Evolutionary conservation across 345 rosid species (phyloP).

Genomic region (Murraya paniculata): DNA sequence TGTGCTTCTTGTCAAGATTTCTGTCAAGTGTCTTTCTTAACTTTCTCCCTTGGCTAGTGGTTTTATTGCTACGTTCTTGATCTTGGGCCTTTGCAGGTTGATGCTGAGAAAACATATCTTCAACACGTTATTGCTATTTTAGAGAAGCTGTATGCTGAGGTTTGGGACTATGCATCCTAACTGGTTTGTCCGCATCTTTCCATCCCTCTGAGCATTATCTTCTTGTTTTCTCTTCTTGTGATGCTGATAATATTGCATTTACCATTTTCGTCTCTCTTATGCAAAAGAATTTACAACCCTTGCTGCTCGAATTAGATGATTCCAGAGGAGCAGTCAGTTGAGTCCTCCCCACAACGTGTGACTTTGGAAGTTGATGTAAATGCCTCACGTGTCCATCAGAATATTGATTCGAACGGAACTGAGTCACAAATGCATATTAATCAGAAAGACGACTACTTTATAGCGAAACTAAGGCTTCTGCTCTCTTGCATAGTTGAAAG

Average conservation of each 20-base stretch:
- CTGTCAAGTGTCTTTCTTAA: not conserved
- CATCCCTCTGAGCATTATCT: not conserved
- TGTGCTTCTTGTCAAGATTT: not conserved
- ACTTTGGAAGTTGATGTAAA: too few species aligned
- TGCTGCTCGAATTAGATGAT: conserved; percentile 42
- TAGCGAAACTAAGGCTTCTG: conserved; percentile 46
- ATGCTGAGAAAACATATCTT: conserved; percentile 87
- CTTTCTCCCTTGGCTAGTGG: not conserved
- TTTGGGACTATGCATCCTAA: conserved; percentile 25
- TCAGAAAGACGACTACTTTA: conserved; percentile 31
- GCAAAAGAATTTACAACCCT: conserved; percentile 3
- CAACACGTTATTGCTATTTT: conserved; percentile 61
- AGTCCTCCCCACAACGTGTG: conserved; percentile 25
- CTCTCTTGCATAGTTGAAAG: too few species aligned
- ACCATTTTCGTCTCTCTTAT: not conserved
- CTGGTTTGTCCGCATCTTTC: conserved; percentile 1
- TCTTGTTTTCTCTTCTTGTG: not conserved
- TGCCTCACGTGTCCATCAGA: too few species aligned
- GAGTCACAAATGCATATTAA: conserved; percentile 22
- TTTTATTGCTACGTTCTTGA: not conserved
- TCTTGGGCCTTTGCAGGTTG: conserved; percentile 51
- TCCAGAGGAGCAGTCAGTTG: conserved; percentile 48
- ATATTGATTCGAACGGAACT: conserved; percentile 28
- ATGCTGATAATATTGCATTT: conserved; percentile 14
- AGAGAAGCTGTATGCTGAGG: conserved; percentile 78